Base-by-base conservation (phyloP, 352 stramenopile genomes). In the Phytophthora cryptogea region DNA sequence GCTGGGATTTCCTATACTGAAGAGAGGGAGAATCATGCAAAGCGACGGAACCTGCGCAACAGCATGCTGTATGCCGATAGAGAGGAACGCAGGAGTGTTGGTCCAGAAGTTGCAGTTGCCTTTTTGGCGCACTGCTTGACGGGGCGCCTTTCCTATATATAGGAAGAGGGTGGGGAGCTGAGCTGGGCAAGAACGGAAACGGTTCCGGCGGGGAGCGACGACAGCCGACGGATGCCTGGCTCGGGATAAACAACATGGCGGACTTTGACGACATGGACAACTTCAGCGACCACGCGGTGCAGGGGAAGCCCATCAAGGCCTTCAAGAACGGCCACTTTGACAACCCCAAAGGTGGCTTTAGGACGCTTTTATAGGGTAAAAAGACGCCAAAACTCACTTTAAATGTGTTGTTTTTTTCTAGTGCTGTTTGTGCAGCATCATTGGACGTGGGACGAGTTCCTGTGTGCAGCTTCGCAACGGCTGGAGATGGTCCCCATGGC, bases 401-500 rank as follows among this genome's bases (percentile, higher is more conserved):
- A 23, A 23, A 23, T 23, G 20, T 23, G 20, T 2, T 54, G n/a
- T 23, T 36, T 49, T 1, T 58, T 14, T 48, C 10, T 48, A 87
- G 81, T 80, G 37, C 54, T 91, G 9, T 91, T 91, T 53, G 80
- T 96, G 59, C 78, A 93, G 65, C 78, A 89, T 41, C 81, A 95
- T 62, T 96, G 87, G 87, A 86, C 76, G 14, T 92, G 79, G 76
- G 81, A 92, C 47, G 87, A 96, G 54, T 91, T 96, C 54, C 68
- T 96, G 33, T 91, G 83, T 54, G 83, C 87, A 8, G 83, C 79
- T 0, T 92, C 82, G 9, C 82, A 91, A 66, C 74, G 87, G 13
- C 75, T 96, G 16, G 86, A 91, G 56, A 90, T 94, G 80, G 80
- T 88, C 9, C 81, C 84, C 28, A 92, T 89, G 64, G 83, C 84